These are phyloP conservation scores for Yamadazyma diddensiae DNA, from an alignment of 1,139 yeast genomes.

Conservation along the genomic window DNA sequence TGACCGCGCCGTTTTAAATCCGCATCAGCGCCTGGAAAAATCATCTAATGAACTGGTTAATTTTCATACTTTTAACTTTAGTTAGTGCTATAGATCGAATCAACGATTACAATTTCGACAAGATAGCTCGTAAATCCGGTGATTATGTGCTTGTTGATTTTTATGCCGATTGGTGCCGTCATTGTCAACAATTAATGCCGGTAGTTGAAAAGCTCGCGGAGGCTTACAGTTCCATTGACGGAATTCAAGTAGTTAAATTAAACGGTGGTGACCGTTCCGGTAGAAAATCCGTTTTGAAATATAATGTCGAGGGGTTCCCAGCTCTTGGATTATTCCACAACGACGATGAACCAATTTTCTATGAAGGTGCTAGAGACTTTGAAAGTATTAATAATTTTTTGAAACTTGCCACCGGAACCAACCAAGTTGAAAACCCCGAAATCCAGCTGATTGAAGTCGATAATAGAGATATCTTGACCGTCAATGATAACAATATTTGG, in stretches of 20 bases:
- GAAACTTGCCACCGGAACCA: conserved; percentile 30
- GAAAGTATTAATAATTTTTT: conserved; percentile 47
- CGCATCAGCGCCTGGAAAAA: too few species aligned
- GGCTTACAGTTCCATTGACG: conserved; percentile 43
- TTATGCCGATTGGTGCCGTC: conserved; percentile 81
- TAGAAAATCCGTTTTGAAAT: conserved; percentile 51
- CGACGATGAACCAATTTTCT: conserved; percentile 47
- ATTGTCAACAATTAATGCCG: conserved; percentile 68
- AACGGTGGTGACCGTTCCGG: conserved; percentile 64
- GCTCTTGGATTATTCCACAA: conserved; percentile 58
- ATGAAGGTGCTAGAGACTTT: conserved; percentile 46
- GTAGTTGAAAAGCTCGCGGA: conserved; percentile 58
- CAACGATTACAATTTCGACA: conserved; percentile 50
- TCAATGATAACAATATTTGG: conserved; percentile 48
- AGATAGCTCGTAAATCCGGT: conserved; percentile 51
- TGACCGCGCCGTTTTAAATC: too few species aligned
- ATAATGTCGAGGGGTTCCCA: conserved; percentile 63
- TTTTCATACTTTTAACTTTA: conserved; percentile 4
- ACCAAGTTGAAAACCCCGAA: conserved; percentile 17
- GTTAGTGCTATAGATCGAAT: conserved; percentile 20
- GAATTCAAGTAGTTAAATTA: conserved; percentile 55
- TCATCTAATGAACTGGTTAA: conserved; percentile 4
- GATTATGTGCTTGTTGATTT: conserved; percentile 70
- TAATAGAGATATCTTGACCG: conserved; percentile 13
- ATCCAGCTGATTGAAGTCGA: conserved; percentile 8